Evolutionary conservation across 2,329 filamentous ascomycete species (phyloP), one percentile per base, ranked within the genome.

Genomic region (Diaporthe sp.): DNA sequence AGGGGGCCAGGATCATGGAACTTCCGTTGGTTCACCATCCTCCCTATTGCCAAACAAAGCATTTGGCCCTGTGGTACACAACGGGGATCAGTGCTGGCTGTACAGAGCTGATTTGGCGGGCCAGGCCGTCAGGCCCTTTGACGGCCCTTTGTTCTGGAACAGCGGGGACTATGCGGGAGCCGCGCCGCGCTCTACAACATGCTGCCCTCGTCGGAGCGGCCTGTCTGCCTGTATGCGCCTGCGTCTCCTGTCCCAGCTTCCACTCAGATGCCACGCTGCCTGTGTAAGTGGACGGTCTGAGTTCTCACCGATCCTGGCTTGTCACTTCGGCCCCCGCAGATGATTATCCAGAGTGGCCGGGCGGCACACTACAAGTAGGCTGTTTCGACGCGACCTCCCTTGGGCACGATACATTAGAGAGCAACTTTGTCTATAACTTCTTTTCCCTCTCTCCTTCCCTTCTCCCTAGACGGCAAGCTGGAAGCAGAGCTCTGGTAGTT

Each of bases 401-500:
- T 44, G 56, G 37, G 32, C 37, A 63, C 47, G 59, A 47, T 55
- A 44, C 50, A 66, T 22, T n/a, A 51, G 30, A 50, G 32, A n/a
- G 35, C 56, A 35, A 19, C 71, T 69, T 44, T 65, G 72, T 72
- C 69, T 61, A 53, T 74, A 51, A 51, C 47, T 65, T 72, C 63
- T 59, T 51, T 42, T n/a, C 32, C 53, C 32, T 44, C 19, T 73
- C 71, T 71, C 37, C 61, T 71, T 39, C 61, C 72, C 55, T 75
- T 76, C 73, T 73, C 73, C 65, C 65, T 61, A 75, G 73, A 79
- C 78, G 76, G 75, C 73, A 74, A 75, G 74, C 73, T 77, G 77
- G 78, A 81, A 82, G 81, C 84, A 84, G 82, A 86, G 84, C 86
- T 88, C 87, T 83, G 86, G 86, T 82, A 88, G 86, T 84, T 86